A percentile compares a stretch with the other conserved stretches of the same genome.
Evolutionary conservation across 106 monocot species (phyloP).

Genomic region (Platanthera guangdongensis): DNA sequence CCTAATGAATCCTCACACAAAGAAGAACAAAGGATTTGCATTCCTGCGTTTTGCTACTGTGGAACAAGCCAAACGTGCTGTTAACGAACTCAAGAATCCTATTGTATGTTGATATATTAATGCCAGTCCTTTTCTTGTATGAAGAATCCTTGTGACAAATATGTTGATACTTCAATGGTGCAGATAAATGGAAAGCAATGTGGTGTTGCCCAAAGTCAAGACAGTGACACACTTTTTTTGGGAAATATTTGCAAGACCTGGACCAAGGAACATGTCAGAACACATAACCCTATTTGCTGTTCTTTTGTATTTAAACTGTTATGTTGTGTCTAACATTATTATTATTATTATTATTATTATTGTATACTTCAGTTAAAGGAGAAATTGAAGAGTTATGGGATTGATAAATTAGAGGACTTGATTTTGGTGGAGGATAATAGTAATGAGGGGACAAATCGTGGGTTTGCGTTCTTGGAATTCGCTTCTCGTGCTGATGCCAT

Average conservation of each 20-base stretch:
- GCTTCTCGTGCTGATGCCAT: constrained; percentile 75
- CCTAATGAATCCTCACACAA: constrained; percentile 69
- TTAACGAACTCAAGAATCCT: constrained; percentile 66
- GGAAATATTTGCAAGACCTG: constrained; percentile 93
- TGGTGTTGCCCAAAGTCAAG: constrained; percentile 82
- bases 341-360: constrained; percentile 1
- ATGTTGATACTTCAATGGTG: constrained; percentile 1
- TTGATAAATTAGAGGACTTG: constrained; percentile 74
- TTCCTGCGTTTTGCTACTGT: constrained; percentile 87
- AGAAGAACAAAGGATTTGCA: constrained; percentile 96
- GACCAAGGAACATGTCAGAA: constrained; percentile 73
- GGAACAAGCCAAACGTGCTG: constrained; percentile 84
- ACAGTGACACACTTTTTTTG: constrained; percentile 83
- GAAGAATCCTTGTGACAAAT: neutral
- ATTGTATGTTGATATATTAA: constrained; percentile 39
- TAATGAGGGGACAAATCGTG: constrained; percentile 79
- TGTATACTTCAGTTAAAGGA: constrained; percentile 58
- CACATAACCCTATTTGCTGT: neutral
- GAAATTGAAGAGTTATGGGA: constrained; percentile 65
- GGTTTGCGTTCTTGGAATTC: constrained; percentile 95
- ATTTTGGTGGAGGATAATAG: constrained; percentile 68
- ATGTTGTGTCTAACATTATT: neutral
- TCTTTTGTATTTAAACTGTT: constrained; percentile 5
- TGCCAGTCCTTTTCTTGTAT: neutral
- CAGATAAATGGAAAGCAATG: constrained; percentile 88